phyloP scores from a whole-genome alignment of 179 eudicot genomes.

The Dionaea muscipula region DNA sequence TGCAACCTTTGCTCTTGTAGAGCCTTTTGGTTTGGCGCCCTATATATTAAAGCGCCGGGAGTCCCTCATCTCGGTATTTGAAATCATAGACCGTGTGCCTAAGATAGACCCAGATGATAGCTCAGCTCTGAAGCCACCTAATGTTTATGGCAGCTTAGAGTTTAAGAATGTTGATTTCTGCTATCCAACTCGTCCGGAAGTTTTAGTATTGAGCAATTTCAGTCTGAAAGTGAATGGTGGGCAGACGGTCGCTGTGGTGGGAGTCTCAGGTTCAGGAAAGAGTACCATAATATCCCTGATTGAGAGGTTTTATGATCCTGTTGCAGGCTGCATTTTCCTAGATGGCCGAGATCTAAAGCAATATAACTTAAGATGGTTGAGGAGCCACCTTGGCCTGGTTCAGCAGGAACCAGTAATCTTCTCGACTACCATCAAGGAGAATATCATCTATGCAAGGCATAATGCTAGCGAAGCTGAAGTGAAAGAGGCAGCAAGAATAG shows the following conservation, averaged over 20 bases:
- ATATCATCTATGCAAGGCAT: constrained; percentile 94
- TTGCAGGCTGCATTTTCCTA: constrained; percentile 74
- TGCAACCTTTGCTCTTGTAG: constrained; percentile 95
- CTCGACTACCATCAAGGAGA: constrained; percentile 82
- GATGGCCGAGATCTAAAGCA: constrained; percentile 85
- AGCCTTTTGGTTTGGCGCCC: constrained; percentile 97
- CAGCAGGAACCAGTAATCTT: constrained; percentile 96
- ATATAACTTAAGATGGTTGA: constrained; percentile 82
- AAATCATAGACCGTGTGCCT: constrained; percentile 84
- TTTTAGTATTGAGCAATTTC: constrained; percentile 78
- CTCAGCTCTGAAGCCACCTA: constrained; percentile 84
- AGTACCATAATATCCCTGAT: constrained; percentile 91
- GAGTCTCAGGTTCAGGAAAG: constrained; percentile 95
- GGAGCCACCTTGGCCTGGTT: constrained; percentile 89
- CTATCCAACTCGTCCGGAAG: constrained; percentile 82
- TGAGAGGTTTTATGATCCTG: constrained; percentile 87
- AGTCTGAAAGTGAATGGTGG: constrained; percentile 90
- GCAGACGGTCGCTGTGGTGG: constrained; percentile 94
- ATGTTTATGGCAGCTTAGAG: constrained; percentile 93
- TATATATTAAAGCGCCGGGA: constrained; percentile 82
- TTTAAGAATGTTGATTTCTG: constrained; percentile 73
- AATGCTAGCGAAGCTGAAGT: constrained; percentile 97
- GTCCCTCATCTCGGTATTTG: constrained; percentile 81
- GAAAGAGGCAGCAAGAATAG: constrained; percentile 97
- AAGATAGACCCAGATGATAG: constrained; percentile 85